Conservation (phyloP, 345 rosid genomes). For the Moricandia arvensis region DNA sequence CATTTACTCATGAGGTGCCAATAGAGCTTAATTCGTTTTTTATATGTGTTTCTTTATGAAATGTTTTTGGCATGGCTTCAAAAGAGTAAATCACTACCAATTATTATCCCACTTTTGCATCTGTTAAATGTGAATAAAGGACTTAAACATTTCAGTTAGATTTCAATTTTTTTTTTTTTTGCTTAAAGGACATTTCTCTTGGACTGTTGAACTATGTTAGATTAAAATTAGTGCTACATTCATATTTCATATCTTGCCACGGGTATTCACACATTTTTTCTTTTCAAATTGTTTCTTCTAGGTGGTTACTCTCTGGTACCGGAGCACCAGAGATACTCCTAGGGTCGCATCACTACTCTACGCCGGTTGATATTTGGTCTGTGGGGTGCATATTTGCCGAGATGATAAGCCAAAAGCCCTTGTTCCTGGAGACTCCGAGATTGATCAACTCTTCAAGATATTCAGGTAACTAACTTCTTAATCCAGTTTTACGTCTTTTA, state of each 20-base stretch:
- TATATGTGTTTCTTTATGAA: not conserved
- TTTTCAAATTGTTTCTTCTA: constrained; percentile 32
- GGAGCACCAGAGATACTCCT: constrained; percentile 99
- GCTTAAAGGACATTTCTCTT: not conserved
- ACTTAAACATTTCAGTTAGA: not conserved
- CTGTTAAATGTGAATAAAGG: constrained; percentile 5
- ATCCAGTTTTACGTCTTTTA: not conserved
- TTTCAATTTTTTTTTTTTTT: not conserved
- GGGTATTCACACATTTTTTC: not conserved
- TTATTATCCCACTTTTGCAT: not conserved
- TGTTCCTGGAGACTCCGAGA: constrained; percentile 98
- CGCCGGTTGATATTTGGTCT: constrained; percentile 98
- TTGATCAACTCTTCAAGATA: constrained; percentile 92
- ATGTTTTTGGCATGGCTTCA: not conserved
- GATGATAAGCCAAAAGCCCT: constrained; percentile 93
- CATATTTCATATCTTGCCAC: not conserved
- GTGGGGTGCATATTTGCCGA: constrained; percentile 99
- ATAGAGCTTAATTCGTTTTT: not conserved
- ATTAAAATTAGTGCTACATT: not conserved
- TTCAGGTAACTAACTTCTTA: constrained; percentile 56
- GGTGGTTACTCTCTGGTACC: constrained; percentile 99
- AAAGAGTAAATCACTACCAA: not conserved
- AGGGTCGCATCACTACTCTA: constrained; percentile 95
- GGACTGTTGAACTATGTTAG: constrained; percentile 1
- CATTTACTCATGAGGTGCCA: constrained; percentile 95